phyloP scores from a whole-genome alignment of 2,329 filamentous ascomycete genomes.

The Colletotrichum cereale region DNA sequence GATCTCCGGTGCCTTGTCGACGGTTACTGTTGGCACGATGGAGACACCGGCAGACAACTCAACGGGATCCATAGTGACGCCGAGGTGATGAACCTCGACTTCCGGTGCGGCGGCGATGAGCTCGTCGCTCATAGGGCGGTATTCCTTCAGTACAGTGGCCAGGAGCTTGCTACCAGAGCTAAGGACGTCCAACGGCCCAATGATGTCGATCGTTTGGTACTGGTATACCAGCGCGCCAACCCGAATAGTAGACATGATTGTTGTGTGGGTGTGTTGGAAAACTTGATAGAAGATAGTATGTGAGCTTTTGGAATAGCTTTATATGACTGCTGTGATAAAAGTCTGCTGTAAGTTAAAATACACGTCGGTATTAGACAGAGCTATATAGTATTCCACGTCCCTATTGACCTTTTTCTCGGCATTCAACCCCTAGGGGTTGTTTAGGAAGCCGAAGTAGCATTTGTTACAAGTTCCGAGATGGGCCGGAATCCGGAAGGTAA shows the following conservation, averaged over 20 bases:
- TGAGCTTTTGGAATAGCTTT: not conserved
- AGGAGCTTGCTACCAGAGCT: constrained; percentile 44
- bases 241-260: constrained; percentile 43
- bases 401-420: not conserved
- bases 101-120: constrained; percentile 45
- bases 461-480: not conserved
- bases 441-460: not conserved
- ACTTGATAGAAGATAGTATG: not conserved
- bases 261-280: not conserved
- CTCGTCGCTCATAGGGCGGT: constrained; percentile 42
- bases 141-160: constrained; percentile 29
- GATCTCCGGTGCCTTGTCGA: constrained; percentile 52
- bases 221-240: constrained; percentile 46
- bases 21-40: constrained; percentile 48
- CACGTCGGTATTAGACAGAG: not conserved
- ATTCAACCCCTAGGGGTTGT: too few relatives aligned
- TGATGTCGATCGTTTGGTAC: constrained; percentile 51
- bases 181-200: constrained; percentile 50
- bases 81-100: constrained; percentile 52
- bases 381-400: not conserved
- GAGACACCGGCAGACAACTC: constrained; percentile 20
- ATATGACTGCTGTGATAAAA: not conserved
- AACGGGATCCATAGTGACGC: constrained; percentile 48
- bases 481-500: not conserved
- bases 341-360: not conserved